These are phyloP conservation scores for Kokia cookei DNA, from an alignment of 441 rosid species.

Conservation along the genomic window DNA sequence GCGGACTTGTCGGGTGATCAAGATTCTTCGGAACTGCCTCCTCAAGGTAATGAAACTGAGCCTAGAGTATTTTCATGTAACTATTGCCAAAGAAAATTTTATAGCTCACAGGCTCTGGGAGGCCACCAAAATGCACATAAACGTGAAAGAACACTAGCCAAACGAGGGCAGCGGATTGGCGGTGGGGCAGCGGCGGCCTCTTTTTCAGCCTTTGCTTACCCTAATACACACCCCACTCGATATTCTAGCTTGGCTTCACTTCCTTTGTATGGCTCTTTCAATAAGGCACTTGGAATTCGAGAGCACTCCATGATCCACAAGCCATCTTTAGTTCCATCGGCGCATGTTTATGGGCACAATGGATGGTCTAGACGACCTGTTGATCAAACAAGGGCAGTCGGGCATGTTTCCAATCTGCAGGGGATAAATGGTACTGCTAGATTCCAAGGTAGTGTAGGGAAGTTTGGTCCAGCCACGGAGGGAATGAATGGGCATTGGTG, in stretches of 20 bases:
- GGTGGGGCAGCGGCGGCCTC: constrained; percentile 2
- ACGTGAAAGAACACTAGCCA: constrained; percentile 72
- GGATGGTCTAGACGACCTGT: constrained; percentile 31
- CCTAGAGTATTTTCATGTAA: constrained; percentile 70
- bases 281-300: constrained; percentile 60
- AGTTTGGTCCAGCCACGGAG: constrained; percentile 21
- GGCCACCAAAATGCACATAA: constrained; percentile 88
- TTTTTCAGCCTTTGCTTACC: constrained; percentile 23
- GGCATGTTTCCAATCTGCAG: constrained; percentile 19
- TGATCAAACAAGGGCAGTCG: constrained; percentile 40
- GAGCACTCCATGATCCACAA: constrained; percentile 69
- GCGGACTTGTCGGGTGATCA: constrained; percentile 13
- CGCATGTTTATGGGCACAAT: constrained; percentile 30
- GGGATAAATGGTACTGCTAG: constrained; percentile 24
- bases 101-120: constrained; percentile 81
- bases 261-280: constrained; percentile 61
- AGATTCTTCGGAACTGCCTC: constrained; percentile 13
- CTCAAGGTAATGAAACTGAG: constrained; percentile 28
- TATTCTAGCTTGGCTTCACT: constrained; percentile 70
- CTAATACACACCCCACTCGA: constrained; percentile 16
- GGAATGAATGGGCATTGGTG: constrained; percentile 30
- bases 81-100: constrained; percentile 76
- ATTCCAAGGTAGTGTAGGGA: constrained; percentile 28
- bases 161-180: constrained; percentile 45
- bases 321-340: constrained; percentile 27